These are phyloP conservation scores for Phialocephala subalpina DNA, from an alignment of 2,329 filamentous ascomycete genomes.

Conservation along the genomic window DNA sequence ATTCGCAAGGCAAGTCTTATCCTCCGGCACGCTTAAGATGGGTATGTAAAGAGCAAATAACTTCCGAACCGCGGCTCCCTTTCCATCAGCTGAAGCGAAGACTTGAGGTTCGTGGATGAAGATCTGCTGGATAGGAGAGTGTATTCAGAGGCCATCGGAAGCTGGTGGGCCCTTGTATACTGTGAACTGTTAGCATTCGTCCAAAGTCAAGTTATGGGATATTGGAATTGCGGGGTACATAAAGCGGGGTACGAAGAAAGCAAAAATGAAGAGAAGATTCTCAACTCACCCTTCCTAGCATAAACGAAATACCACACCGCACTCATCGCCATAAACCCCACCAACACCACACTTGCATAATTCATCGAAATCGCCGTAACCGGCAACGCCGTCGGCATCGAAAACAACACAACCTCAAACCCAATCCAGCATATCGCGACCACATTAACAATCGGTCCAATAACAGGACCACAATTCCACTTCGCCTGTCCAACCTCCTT, in stretches of 20 bases:
- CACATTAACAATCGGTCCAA: constrained; percentile 66
- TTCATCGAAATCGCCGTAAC: constrained; percentile 67
- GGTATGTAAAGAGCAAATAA: no score
- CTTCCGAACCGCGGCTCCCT: no score
- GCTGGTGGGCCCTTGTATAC: constrained; percentile 37
- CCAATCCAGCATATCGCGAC: constrained; percentile 64
- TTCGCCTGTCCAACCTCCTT: constrained; percentile 60
- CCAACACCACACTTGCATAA: constrained; percentile 57
- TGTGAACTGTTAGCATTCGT: constrained; percentile 9
- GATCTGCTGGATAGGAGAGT: background rate
- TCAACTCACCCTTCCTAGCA: constrained; percentile 56
- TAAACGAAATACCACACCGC: constrained; percentile 58
- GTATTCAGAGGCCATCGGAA: constrained; percentile 32
- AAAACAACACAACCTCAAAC: constrained; percentile 69
- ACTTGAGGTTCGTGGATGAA: no score
- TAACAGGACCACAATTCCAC: constrained; percentile 64
- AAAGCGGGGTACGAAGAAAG: no score
- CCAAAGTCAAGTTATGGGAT: no score
- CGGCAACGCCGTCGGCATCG: constrained; percentile 67
- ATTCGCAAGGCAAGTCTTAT: no score
- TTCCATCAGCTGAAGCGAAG: no score
- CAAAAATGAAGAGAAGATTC: background rate
- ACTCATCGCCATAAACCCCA: constrained; percentile 59
- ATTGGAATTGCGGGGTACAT: no score
- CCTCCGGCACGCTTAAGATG: no score